These are phyloP conservation scores for Coemansia sp. DNA, from an alignment of 192 early-diverging fungal species.

Conservation along the genomic window DNA sequence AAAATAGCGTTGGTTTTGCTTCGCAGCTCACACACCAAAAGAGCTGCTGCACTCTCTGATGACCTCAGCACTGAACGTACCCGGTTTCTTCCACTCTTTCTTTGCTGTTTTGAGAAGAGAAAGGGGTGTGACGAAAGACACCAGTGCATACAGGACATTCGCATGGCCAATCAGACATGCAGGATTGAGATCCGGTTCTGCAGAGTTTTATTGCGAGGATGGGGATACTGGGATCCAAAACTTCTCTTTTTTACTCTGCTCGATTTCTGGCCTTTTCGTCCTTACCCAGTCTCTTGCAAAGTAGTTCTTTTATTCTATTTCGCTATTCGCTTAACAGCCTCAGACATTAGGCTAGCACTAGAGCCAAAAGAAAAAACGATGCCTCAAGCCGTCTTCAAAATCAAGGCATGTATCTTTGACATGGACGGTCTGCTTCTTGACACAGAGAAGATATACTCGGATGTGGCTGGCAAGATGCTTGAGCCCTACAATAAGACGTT, in stretches of 20 bases:
- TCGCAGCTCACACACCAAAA: too few relatives aligned
- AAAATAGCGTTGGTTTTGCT: too few relatives aligned
- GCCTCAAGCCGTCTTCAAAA: constrained; percentile 31
- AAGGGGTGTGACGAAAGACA: too few relatives aligned
- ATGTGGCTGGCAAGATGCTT: constrained; percentile 82
- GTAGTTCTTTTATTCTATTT: background rate
- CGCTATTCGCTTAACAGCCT: background rate
- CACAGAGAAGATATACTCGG: constrained; percentile 87
- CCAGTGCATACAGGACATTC: too few relatives aligned
- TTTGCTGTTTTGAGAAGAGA: background rate
- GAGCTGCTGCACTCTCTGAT: background rate
- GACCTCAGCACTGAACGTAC: background rate
- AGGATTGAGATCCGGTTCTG: too few relatives aligned
- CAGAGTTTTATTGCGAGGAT: too few relatives aligned
- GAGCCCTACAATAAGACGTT: constrained; percentile 70
- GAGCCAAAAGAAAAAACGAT: background rate
- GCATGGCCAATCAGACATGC: too few relatives aligned
- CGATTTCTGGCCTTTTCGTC: background rate
- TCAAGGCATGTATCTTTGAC: constrained; percentile 75
- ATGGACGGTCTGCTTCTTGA: constrained; percentile 83
- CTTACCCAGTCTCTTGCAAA: background rate
- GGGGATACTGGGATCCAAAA: too few relatives aligned
- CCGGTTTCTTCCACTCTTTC: background rate
- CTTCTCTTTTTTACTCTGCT: background rate
- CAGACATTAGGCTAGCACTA: background rate